Conservation (phyloP, 2,329 filamentous ascomycete species). For the Fusarium brachygibbosum region DNA sequence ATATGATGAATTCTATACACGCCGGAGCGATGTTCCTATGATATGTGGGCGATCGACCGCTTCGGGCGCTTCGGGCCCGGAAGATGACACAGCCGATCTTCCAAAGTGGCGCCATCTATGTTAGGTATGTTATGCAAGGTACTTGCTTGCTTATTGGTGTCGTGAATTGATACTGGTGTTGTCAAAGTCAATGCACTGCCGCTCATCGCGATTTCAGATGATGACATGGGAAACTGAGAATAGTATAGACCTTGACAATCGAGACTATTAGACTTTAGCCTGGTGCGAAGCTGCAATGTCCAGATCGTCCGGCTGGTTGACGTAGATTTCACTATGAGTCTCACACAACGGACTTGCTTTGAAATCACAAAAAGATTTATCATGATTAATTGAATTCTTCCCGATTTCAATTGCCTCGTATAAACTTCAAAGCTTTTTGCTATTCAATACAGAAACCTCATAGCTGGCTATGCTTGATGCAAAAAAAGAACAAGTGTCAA, state of each 20-base stretch:
- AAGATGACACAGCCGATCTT: constrained; percentile 28
- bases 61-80: constrained; percentile 25
- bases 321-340: neutral
- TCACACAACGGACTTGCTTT: neutral
- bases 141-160: neutral
- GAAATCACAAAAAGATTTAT: neutral
- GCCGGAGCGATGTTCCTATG: neutral
- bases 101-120: constrained; percentile 1
- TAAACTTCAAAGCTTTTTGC: constrained; percentile 8
- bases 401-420: neutral
- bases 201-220: neutral
- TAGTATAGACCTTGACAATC: neutral
- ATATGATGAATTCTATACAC: constrained; percentile 13
- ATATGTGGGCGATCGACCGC: constrained; percentile 41
- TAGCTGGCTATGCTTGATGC: constrained; percentile 41
- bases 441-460: constrained; percentile 15
- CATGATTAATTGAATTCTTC: neutral
- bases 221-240: neutral
- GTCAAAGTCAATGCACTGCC: neutral
- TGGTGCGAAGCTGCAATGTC: neutral
- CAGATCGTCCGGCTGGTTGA: neutral
- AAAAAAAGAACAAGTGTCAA: constrained; percentile 17
- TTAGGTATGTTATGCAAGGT: neutral
- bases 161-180: neutral
- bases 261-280: too few relatives aligned